These are phyloP conservation scores for Xylariaceae sp. DNA, from an alignment of 2,329 filamentous ascomycete genomes.

Conservation along the genomic window DNA sequence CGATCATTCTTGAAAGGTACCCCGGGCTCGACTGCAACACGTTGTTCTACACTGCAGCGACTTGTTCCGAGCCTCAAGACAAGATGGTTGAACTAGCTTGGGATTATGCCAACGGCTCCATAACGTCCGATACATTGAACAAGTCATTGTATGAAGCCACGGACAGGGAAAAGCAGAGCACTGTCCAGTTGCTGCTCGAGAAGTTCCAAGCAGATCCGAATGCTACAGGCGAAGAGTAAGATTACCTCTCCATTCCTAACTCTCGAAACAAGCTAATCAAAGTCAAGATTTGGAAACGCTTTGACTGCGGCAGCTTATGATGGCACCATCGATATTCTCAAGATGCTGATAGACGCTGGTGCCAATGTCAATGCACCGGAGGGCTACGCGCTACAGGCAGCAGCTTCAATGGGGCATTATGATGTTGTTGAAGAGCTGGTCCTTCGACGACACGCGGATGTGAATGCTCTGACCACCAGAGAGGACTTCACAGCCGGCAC, in stretches of 20 bases:
- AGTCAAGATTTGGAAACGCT: constrained; percentile 33
- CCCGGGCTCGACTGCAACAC: constrained; percentile 34
- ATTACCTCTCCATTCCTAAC: neutral
- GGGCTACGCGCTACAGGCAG: constrained; percentile 39
- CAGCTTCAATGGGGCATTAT: constrained; percentile 34
- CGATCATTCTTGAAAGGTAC: constrained; percentile 34
- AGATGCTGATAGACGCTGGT: constrained; percentile 33
- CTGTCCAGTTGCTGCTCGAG: constrained; percentile 36
- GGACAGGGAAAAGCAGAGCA: constrained; percentile 37
- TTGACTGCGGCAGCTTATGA: constrained; percentile 40
- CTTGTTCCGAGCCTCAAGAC: constrained; percentile 34
- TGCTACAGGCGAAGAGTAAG: constrained; percentile 39
- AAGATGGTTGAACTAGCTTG: constrained; percentile 37
- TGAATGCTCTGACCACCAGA: constrained; percentile 32
- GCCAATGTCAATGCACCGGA: constrained; percentile 35
- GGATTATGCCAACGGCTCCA: constrained; percentile 35
- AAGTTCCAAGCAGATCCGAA: constrained; percentile 37
- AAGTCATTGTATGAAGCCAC: constrained; percentile 39
- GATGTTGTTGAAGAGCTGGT: constrained; percentile 36
- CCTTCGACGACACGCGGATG: constrained; percentile 34
- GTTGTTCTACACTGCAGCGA: constrained; percentile 34
- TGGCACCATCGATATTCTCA: constrained; percentile 32
- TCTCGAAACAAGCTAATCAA: constrained; percentile 5
- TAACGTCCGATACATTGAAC: constrained; percentile 32
- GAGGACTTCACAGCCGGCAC: constrained; percentile 34